Evolutionary conservation across 2,329 filamentous ascomycete genomes (phyloP).

Genomic region (Albophoma yamanashiensis): DNA sequence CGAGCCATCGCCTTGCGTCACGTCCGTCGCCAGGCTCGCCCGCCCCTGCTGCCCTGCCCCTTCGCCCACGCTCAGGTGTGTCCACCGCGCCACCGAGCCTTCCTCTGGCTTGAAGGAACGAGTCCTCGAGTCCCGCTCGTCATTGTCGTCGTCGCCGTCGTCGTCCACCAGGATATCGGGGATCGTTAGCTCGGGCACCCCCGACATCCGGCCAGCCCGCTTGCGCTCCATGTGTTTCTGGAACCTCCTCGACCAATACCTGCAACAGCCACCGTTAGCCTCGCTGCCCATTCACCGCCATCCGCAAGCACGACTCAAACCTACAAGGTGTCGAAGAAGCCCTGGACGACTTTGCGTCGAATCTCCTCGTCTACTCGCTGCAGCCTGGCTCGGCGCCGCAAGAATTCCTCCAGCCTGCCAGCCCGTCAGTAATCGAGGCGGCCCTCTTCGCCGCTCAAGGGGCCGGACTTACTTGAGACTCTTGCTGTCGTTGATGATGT

Average conservation of each 20-base stretch:
- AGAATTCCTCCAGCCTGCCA: constrained; percentile 76
- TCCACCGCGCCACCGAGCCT: constrained; percentile 4
- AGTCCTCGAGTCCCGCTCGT: constrained; percentile 22
- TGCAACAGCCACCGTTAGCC: constrained; percentile 11
- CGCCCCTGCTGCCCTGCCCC: background rate
- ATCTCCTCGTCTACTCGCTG: constrained; percentile 95
- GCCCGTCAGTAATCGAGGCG: background rate
- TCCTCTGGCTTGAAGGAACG: constrained; percentile 23
- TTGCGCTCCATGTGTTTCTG: constrained; percentile 64
- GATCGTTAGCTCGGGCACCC: constrained; percentile 67
- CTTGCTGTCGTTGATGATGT: constrained; percentile 96
- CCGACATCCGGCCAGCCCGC: constrained; percentile 64
- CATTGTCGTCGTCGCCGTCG: constrained; percentile 40
- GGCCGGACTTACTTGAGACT: constrained; percentile 56
- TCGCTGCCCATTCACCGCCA: background rate
- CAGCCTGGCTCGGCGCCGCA: constrained; percentile 78
- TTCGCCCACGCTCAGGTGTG: constrained; percentile 7
- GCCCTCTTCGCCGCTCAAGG: background rate
- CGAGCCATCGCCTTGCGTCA: constrained; percentile 21
- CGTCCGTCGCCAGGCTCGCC: constrained; percentile 24
- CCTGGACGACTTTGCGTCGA: constrained; percentile 76
- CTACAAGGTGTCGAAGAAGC: constrained; percentile 88
- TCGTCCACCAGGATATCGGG: constrained; percentile 89
- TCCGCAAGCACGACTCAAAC: constrained; percentile 12
- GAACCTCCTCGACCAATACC: constrained; percentile 78